These are phyloP conservation scores for Ramichloridium luteum DNA, from an alignment of 2,329 filamentous ascomycete genomes.

Conservation along the genomic window DNA sequence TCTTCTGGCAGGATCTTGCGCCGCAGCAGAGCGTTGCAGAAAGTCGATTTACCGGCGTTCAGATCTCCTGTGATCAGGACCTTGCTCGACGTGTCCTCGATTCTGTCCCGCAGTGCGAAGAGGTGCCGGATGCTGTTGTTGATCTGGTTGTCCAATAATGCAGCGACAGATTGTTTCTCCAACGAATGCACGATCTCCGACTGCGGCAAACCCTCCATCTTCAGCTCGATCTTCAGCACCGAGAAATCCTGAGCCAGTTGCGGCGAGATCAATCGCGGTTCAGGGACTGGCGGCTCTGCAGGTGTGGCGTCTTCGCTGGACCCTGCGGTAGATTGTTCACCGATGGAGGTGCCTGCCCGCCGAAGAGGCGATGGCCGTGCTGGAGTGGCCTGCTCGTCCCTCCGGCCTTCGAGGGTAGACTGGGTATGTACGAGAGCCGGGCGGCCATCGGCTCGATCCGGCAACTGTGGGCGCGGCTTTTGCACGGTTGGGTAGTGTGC, in stretches of 20 bases:
- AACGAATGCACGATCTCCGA: slow-evolving; percentile 86
- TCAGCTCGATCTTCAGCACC: slow-evolving; percentile 85
- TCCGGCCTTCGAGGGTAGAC: slow-evolving; percentile 44
- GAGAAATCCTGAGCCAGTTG: slow-evolving; percentile 95
- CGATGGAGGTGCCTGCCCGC: slow-evolving; percentile 61
- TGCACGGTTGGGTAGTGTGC: slow-evolving; percentile 86
- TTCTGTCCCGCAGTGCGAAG: slow-evolving; percentile 73
- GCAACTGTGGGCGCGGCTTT: slow-evolving; percentile 36
- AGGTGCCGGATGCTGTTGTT: slow-evolving; percentile 87
- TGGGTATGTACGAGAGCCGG: slow-evolving; percentile 53
- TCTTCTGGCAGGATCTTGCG: slow-evolving; percentile 91
- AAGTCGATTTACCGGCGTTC: slow-evolving; percentile 96
- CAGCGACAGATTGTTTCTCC: slow-evolving; percentile 82
- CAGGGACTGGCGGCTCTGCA: slow-evolving; percentile 52
- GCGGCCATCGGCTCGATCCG: slow-evolving; percentile 40
- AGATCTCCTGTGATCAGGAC: slow-evolving; percentile 91
- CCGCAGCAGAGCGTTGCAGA: slow-evolving; percentile 91
- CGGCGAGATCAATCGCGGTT: slow-evolving; percentile 76
- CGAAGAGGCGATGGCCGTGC: slow-evolving; percentile 43
- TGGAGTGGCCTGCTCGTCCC: slow-evolving; percentile 25
- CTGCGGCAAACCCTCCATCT: slow-evolving; percentile 75
- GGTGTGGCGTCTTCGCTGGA: slow-evolving; percentile 50
- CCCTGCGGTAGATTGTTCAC: slow-evolving; percentile 45
- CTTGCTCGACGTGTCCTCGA: slow-evolving; percentile 95
- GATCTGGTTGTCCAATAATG: slow-evolving; percentile 86